A percentile compares a stretch with the other conserved stretches of the same genome.
Conservation (phyloP, 257 asterid species). For the Gentiana straminea region DNA sequence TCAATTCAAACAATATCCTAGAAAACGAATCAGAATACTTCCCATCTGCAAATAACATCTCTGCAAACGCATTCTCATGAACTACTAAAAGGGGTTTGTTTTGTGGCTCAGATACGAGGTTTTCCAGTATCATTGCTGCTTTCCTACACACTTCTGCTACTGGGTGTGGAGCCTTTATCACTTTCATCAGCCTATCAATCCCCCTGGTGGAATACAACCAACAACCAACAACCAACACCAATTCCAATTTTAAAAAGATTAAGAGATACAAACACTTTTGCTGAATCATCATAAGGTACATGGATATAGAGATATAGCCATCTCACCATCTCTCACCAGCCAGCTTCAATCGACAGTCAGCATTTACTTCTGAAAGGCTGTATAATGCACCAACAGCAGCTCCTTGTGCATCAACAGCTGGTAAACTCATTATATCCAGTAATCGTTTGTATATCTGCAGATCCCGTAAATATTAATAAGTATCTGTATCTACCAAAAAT, state of each 20-base stretch:
- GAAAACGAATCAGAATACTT: constrained; percentile 77
- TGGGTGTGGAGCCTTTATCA: constrained; percentile 74
- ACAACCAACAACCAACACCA: too few species aligned
- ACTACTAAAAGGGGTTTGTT: constrained; percentile 68
- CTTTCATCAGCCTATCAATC: constrained; percentile 76
- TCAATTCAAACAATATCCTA: constrained; percentile 71
- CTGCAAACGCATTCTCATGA: constrained; percentile 82
- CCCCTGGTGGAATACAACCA: constrained; percentile 48
- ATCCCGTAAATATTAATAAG: constrained; percentile 4
- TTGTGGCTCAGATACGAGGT: constrained; percentile 95
- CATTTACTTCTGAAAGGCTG: constrained; percentile 78
- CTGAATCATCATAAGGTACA: too few species aligned
- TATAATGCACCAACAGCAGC: constrained; percentile 94
- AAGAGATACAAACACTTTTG: too few species aligned
- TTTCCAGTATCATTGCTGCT: constrained; percentile 79
- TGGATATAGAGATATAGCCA: background rate
- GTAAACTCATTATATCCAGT: constrained; percentile 81
- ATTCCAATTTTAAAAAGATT: background rate
- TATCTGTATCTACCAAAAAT: background rate
- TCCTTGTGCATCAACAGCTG: constrained; percentile 86
- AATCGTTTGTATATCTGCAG: constrained; percentile 73
- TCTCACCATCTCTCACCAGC: constrained; percentile 87
- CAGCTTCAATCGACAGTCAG: constrained; percentile 90
- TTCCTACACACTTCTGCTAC: constrained; percentile 94
- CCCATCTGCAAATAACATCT: constrained; percentile 74